Conservation (phyloP, 163 green algal genomes). For the Coccomyxa subellipsoidea region DNA sequence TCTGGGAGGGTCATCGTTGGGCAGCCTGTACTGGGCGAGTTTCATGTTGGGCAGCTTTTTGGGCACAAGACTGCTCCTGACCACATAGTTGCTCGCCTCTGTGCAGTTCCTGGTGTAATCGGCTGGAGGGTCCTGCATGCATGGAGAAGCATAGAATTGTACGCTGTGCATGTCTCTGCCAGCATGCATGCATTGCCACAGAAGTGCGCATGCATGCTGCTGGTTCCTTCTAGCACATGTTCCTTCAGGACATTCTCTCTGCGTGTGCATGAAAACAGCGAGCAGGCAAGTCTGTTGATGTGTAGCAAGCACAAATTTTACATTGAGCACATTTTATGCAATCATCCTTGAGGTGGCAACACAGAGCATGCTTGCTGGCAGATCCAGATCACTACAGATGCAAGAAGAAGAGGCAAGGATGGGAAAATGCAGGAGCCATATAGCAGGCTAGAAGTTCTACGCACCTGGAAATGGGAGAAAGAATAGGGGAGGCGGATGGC, state of each 20-base stretch:
- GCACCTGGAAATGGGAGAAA: constrained; percentile 12
- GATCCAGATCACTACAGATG: too few species aligned
- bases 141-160: not conserved
- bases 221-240: too few species aligned
- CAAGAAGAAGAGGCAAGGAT: too few species aligned
- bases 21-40: not conserved
- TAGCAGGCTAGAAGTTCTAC: too few species aligned
- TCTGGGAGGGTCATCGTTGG: not conserved
- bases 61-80: not conserved
- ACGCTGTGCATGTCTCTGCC: not conserved
- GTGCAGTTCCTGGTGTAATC: not conserved
- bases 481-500: constrained; percentile 24
- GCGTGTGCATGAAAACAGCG: not conserved
- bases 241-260: too few species aligned
- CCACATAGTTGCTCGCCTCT: not conserved
- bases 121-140: not conserved
- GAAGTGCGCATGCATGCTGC: too few species aligned
- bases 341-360: too few species aligned
- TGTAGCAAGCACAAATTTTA: too few species aligned
- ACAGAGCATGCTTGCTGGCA: too few species aligned
- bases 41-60: not conserved
- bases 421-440: too few species aligned
- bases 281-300: not conserved
- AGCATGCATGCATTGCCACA: not conserved
- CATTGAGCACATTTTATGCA: too few species aligned